Evolutionary conservation across 225 moss, liverwort and hornwort species (phyloP).

Genomic region (Pleurozium schreberi): DNA sequence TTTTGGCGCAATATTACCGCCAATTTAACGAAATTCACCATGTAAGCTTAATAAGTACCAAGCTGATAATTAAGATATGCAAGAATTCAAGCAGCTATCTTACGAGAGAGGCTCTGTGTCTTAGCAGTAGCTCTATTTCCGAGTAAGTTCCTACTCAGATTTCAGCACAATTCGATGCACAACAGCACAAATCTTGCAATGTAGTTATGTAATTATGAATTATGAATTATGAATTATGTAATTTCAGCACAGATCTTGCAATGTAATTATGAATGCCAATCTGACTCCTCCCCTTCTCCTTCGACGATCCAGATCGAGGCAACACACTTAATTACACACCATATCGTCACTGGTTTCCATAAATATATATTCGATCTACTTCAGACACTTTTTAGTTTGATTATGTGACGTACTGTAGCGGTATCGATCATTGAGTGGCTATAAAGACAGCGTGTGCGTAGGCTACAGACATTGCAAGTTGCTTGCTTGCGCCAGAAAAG

Average conservation of each 20-base stretch:
- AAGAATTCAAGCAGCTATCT: background rate
- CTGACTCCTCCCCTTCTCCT: background rate
- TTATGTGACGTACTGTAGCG: too few relatives aligned
- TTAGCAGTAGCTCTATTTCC: too few relatives aligned
- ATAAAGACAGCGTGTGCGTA: background rate
- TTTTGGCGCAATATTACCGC: too few relatives aligned
- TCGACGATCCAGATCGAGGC: background rate
- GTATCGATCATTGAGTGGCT: background rate
- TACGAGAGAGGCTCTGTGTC: background rate
- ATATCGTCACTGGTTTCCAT: background rate
- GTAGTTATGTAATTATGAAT: too few relatives aligned
- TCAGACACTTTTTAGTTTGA: background rate
- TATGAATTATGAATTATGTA: too few relatives aligned
- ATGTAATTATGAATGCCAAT: background rate
- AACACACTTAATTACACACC: too few relatives aligned
- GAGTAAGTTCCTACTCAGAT: background rate
- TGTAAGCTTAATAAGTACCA: too few relatives aligned
- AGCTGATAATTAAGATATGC: background rate
- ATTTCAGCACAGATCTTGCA: background rate
- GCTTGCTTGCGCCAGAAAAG: background rate
- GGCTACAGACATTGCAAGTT: background rate
- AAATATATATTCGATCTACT: background rate
- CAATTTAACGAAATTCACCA: too few relatives aligned
- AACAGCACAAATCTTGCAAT: background rate
- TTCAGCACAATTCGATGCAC: background rate